Evolutionary conservation across 2,329 filamentous ascomycete genomes (phyloP).

Genomic region (Rhexocercosporidium sp.): DNA sequence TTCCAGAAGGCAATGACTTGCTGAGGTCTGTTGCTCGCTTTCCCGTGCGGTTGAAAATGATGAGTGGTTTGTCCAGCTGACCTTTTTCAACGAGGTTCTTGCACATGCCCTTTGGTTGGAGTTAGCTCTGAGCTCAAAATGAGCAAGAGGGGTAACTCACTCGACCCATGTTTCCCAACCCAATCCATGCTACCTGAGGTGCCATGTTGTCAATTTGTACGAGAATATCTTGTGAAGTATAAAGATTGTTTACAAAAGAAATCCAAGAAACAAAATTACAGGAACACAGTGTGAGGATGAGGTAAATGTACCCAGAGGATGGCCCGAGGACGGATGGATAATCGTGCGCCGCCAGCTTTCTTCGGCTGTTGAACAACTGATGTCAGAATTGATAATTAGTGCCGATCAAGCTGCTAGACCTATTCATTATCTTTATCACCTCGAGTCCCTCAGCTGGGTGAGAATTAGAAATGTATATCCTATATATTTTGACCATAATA

Average conservation of each 20-base stretch:
- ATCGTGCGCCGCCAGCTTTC: not conserved
- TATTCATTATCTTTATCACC: conserved; percentile 1
- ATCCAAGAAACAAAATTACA: not conserved
- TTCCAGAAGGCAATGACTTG: conserved; percentile 62
- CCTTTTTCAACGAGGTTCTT: conserved; percentile 84
- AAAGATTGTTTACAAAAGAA: not conserved
- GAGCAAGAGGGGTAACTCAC: conserved; percentile 52
- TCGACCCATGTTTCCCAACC: conserved; percentile 86
- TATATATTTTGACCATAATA: no score
- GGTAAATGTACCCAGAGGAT: not conserved
- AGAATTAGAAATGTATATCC: no score
- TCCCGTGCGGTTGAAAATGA: conserved; percentile 80
- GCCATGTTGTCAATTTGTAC: conserved; percentile 50
- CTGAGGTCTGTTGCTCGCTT: conserved; percentile 69
- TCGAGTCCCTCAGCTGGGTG: not conserved
- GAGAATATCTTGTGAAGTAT: conserved; percentile 1
- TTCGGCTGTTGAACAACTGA: conserved; percentile 4
- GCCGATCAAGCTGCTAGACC: not conserved
- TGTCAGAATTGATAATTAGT: not conserved
- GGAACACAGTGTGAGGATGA: not conserved
- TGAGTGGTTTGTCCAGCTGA: conserved; percentile 70
- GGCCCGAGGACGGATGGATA: not conserved
- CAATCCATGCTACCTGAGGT: conserved; percentile 75
- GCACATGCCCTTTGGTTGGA: conserved; percentile 66
- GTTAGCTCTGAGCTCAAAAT: conserved; percentile 9